Percentiles rank a stretch among this genome's conserved stretches.
phyloP scores from a whole-genome alignment of 257 asterid species.

The Scutellaria minor region DNA sequence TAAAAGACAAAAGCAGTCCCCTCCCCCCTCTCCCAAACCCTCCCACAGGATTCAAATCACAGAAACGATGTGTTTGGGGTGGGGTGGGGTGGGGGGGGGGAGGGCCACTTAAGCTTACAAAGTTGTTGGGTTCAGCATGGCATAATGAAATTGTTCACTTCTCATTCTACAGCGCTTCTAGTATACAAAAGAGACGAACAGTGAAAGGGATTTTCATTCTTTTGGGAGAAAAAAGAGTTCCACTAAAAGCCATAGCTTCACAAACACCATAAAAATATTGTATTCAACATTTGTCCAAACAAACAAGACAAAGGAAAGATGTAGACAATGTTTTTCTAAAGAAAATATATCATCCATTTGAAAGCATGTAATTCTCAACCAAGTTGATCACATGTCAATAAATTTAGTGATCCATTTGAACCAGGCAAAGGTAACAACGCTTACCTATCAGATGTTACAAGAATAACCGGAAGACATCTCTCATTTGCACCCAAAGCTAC shows the following conservation, averaged over 20 bases:
- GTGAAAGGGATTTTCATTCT: not conserved
- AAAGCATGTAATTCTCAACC: constrained; percentile 18
- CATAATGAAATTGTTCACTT: not conserved
- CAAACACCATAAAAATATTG: not conserved
- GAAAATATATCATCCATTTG: not conserved
- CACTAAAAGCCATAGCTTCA: not conserved
- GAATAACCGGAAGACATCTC: constrained; percentile 76
- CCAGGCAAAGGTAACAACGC: not conserved
- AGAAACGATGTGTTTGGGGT: too few relatives aligned
- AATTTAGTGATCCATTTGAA: not conserved
- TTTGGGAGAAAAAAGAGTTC: not conserved
- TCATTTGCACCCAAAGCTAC: constrained; percentile 92
- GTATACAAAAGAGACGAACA: not conserved
- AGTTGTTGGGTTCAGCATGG: not conserved
- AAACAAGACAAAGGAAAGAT: not conserved
- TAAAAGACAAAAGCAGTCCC: too few relatives aligned
- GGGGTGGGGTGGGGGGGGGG: too few relatives aligned
- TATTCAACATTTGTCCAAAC: not conserved
- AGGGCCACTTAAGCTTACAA: too few relatives aligned
- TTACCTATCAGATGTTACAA: constrained; percentile 94
- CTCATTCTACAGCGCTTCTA: not conserved
- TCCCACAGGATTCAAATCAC: too few relatives aligned
- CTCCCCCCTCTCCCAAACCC: too few relatives aligned
- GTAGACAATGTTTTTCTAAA: not conserved
- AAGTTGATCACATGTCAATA: constrained; percentile 18